phyloP scores from a whole-genome alignment of 179 eudicot genomes.

The Amaranthus tricolor region DNA sequence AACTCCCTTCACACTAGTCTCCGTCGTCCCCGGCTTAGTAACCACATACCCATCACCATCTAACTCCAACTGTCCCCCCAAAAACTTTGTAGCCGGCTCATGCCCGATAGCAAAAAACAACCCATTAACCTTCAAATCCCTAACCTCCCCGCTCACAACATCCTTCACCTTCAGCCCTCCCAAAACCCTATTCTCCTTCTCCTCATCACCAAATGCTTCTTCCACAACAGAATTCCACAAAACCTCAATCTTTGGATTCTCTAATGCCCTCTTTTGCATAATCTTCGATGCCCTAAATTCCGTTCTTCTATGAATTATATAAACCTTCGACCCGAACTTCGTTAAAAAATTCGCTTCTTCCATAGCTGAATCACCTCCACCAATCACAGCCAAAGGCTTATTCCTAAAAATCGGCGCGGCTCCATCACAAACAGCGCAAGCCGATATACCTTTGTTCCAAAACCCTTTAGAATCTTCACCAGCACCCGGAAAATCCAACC shows the following conservation, averaged over 20 bases:
- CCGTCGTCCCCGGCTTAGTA: slow-evolving; percentile 68
- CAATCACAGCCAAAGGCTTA: slow-evolving; percentile 83
- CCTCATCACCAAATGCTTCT: slow-evolving; percentile 68
- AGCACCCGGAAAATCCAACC: slow-evolving; percentile 32
- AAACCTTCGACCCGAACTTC: slow-evolving; percentile 81
- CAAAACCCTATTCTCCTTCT: slow-evolving; percentile 31
- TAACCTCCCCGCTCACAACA: slow-evolving; percentile 63
- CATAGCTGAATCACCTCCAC: slow-evolving; percentile 98
- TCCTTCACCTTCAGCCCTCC: slow-evolving; percentile 87
- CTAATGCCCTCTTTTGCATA: slow-evolving; percentile 72
- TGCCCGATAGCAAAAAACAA: slow-evolving; percentile 96
- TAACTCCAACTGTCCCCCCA: slow-evolving; percentile 75
- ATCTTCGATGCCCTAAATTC: slow-evolving; percentile 91
- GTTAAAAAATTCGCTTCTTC: slow-evolving; percentile 89
- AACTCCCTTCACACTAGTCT: slow-evolving; percentile 80
- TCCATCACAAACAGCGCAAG: slow-evolving; percentile 97
- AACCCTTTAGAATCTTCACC: slow-evolving; percentile 33
- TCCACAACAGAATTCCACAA: slow-evolving; percentile 73
- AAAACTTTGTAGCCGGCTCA: slow-evolving; percentile 88
- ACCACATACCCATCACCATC: slow-evolving; percentile 82
- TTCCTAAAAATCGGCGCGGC: slow-evolving; percentile 84
- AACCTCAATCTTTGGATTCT: slow-evolving; percentile 81
- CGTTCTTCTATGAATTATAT: slow-evolving; percentile 74
- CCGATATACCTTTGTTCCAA: slow-evolving; percentile 90
- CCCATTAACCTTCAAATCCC: slow-evolving; percentile 77